Conservation (phyloP, 805 yeast species). For the Wickerhamiella kurtzmanii region DNA sequence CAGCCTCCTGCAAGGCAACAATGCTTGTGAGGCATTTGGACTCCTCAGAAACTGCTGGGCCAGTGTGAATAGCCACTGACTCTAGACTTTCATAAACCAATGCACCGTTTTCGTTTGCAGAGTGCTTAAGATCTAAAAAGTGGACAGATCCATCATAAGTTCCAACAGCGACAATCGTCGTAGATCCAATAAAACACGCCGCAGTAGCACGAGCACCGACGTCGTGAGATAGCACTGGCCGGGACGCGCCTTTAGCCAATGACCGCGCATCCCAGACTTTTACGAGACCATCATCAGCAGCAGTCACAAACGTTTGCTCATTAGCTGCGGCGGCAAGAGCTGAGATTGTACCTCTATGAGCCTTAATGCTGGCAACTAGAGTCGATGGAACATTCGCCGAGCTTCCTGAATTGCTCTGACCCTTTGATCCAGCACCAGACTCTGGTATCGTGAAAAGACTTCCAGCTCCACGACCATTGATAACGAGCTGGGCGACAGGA, state of each 20-base stretch:
- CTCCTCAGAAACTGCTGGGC: constrained; percentile 6
- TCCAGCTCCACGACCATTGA: neutral
- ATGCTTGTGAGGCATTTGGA: neutral
- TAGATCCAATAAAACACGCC: constrained; percentile 37
- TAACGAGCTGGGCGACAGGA: neutral
- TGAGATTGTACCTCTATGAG: constrained; percentile 47
- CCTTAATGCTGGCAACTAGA: constrained; percentile 49
- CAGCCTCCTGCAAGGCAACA: neutral
- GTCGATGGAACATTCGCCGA: constrained; percentile 3
- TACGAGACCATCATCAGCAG: constrained; percentile 59
- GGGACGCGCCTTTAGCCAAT: constrained; percentile 43
- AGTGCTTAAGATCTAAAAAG: constrained; percentile 21
- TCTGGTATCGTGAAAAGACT: neutral
- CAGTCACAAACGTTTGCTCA: constrained; percentile 56
- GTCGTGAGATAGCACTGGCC: constrained; percentile 10
- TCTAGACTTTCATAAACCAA: constrained; percentile 4
- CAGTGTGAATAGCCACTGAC: constrained; percentile 33
- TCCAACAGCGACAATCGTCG: constrained; percentile 47
- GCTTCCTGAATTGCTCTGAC: neutral
- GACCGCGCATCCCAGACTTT: constrained; percentile 66
- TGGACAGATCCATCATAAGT: constrained; percentile 36
- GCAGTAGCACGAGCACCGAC: constrained; percentile 38
- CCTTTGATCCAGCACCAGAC: neutral
- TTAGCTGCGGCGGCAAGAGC: constrained; percentile 48
- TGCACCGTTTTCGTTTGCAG: constrained; percentile 6